phyloP scores from a whole-genome alignment of 345 rosid genomes.

The Dimocarpus longan region DNA sequence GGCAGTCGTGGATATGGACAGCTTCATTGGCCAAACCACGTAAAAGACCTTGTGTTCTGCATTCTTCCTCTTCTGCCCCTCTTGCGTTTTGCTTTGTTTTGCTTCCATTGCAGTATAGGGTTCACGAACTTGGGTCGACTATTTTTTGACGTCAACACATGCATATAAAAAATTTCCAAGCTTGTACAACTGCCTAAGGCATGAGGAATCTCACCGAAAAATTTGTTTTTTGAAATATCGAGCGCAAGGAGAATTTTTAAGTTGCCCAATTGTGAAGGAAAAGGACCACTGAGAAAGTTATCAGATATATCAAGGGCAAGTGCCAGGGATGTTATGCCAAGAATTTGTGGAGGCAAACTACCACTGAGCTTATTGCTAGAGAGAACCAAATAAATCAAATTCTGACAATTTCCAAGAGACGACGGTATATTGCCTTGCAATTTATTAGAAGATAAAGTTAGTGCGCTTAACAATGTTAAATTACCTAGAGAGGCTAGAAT shows the following conservation, averaged over 20 bases:
- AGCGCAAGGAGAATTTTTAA: neutral
- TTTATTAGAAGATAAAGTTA: neutral
- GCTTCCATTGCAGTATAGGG: no score
- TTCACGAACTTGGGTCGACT: no score
- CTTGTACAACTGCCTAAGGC: constrained; percentile 16
- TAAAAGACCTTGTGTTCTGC: no score
- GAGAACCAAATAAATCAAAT: neutral
- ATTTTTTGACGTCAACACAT: no score
- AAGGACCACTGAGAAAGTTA: constrained; percentile 13
- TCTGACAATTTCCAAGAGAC: constrained; percentile 18
- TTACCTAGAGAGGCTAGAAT: constrained; percentile 20
- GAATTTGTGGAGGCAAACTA: constrained; percentile 12
- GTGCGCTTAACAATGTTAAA: neutral
- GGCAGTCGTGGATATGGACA: no score
- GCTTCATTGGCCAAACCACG: no score
- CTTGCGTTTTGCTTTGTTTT: no score
- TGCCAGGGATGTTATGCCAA: neutral
- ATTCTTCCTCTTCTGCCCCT: no score
- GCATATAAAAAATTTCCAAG: neutral
- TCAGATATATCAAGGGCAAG: neutral
- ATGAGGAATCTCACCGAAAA: constrained; percentile 15
- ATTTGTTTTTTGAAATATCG: neutral
- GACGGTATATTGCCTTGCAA: constrained; percentile 27
- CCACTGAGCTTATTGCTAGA: constrained; percentile 18
- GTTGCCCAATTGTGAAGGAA: constrained; percentile 16